Base-by-base conservation (phyloP, 192 early-diverging fungal genomes). In the Coemansia sp. region DNA sequence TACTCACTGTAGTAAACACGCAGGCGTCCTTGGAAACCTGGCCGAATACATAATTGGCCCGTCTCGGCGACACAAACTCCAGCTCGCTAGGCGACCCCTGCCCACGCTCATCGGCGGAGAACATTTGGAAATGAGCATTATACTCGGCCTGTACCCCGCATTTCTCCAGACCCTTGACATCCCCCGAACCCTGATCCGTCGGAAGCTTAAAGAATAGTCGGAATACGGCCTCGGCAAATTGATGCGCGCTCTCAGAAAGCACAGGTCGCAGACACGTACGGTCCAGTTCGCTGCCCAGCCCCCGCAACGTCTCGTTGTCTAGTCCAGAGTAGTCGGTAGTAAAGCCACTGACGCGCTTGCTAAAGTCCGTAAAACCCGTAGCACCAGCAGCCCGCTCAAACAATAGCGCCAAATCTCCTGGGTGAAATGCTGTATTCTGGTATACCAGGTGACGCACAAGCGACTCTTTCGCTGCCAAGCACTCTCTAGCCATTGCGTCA, bases 31-130 rank as follows among this genome's bases (percentile, higher is more conserved):
- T 19, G 1, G 59, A n/a, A 3, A 37, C 59, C n/a, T 5, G 59
- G 59, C 26, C 38, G 2, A 61, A 61, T 3, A 39, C 37, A 42
- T 40, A 61, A 38, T 40, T 61, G 35, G 37, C 59, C 3, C 59
- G 35, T 9, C 59, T n/a, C 17, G 59, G 59, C 59, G 59, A 61
- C 59, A 40, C 59, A 61, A 39, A 61, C n/a, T 61, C 59, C 7
- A 61, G 33, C 35, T 37, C 59, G 35, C 35, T 23, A 8, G 59
- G 59, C 37, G 59, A 61, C 19, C 59, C 59, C 9, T 3, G 37
- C 1, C 59, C 59, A 9, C 59, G 59, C 59, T 61, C 59, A 1
- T 23, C 59, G 9, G 59, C 59, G 8, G n/a, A 2, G 3, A 61
- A n/a, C 59, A 40, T 21, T 9, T 61, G 35, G 11, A 61, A 61